Base-by-base conservation (phyloP, 1,284 basidiomycete species). In the Cryptococcus amylolentus region DNA sequence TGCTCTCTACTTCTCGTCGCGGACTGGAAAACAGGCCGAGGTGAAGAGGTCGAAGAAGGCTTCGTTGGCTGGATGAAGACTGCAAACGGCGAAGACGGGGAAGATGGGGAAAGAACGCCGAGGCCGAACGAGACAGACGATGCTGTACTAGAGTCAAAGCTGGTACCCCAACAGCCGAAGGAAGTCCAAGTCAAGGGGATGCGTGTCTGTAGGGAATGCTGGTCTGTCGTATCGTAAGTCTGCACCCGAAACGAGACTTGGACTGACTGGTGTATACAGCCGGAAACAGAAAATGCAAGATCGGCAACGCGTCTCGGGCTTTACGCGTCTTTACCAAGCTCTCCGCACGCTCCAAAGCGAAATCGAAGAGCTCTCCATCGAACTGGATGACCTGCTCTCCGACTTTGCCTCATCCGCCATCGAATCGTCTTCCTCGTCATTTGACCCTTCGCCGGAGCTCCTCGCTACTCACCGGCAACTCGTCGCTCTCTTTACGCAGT, bases 31-130 rank as follows among this genome's bases (percentile, higher is more conserved):
- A 86, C 88, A 3, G 83, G 87, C 23, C 76, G 81, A 55, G 88
- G 92, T 49, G 89, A 93, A 69, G 85, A 92, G 77, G 89, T 93
- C 0, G 85, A 84, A 1, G 90, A 93, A 71, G 88, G 88, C 0
- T 80, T 80, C 52, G 88, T 93, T 0, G 89, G 92, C 67, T 94
- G 74, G 73, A 73, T 79, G 70, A 70, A 70, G 51, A 53, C 75
- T 40, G 64, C 70, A 13, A 63, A 67, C 37, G 58, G 46, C 4
- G 64, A 71, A 13, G 64, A 67, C 37, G 58, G 46, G 5, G 80
- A 7, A 47, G 78, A 73, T 60, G 74, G 70, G 40, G 80, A 77
- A 54, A 61, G 56, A 54, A 58, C 60, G 39, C 56, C 43, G 74
- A 78, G 41, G 40, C 10, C 31, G 31, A 20, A 49, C 31, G 31